These are phyloP conservation scores for Acaromyces ingoldii DNA, from an alignment of 1,284 basidiomycete genomes.

Conservation along the genomic window DNA sequence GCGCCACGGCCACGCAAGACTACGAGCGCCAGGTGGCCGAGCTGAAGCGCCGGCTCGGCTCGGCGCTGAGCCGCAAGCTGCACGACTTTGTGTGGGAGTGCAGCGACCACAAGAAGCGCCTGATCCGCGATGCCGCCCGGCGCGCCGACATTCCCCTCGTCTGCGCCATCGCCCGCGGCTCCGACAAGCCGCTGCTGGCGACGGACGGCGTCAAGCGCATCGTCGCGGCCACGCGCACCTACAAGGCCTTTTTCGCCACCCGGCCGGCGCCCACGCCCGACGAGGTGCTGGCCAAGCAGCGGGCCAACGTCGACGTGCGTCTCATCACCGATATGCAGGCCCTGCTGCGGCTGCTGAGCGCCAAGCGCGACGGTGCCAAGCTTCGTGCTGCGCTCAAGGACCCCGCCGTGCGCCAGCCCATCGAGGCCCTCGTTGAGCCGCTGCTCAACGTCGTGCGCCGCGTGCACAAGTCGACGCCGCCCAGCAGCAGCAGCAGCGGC, in stretches of 20 bases:
- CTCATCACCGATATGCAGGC: slow-evolving; percentile 40
- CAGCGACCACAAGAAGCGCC: too few relatives aligned
- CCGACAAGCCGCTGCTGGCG: slow-evolving; percentile 42
- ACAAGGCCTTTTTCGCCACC: slow-evolving; percentile 39
- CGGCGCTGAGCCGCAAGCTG: slow-evolving; percentile 44
- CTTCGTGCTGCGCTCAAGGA: slow-evolving; percentile 44
- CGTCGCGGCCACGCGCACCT: slow-evolving; percentile 35
- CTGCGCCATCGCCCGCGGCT: slow-evolving; percentile 44
- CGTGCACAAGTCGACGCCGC: slow-evolving; percentile 19
- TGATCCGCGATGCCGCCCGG: slow-evolving; percentile 41
- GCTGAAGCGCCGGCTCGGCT: slow-evolving; percentile 33
- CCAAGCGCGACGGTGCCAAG: slow-evolving; percentile 42
- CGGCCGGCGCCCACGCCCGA: slow-evolving; percentile 23
- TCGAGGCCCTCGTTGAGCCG: slow-evolving; percentile 36
- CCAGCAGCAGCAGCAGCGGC: not conserved
- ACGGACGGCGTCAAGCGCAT: slow-evolving; percentile 38
- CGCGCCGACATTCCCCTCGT: slow-evolving; percentile 44
- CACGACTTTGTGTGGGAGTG: slow-evolving; percentile 36
- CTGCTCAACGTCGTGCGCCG: slow-evolving; percentile 35
- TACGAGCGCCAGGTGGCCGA: too few relatives aligned
- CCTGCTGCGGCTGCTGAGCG: slow-evolving; percentile 37
- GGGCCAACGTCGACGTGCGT: slow-evolving; percentile 33
- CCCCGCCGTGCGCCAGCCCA: slow-evolving; percentile 31
- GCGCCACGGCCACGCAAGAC: too few relatives aligned
- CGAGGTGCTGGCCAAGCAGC: slow-evolving; percentile 20